phyloP scores from a whole-genome alignment of 2,329 filamentous ascomycete species.

The Aspergillus sp. region DNA sequence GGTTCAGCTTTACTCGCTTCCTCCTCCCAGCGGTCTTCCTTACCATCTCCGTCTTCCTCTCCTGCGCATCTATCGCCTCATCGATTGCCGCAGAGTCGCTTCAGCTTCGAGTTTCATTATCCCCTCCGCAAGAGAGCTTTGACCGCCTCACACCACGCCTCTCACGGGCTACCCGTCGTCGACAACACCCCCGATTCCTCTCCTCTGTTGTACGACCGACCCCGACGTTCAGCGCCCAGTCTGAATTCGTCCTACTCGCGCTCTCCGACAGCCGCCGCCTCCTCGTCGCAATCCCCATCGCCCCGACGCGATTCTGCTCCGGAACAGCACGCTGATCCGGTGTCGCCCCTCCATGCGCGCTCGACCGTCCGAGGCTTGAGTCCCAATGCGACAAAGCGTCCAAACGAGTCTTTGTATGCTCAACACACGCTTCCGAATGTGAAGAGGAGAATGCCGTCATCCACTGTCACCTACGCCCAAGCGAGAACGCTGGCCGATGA shows the following conservation, averaged over 20 bases:
- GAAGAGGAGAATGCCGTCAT: conserved; percentile 32
- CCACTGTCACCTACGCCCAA: conserved; percentile 30
- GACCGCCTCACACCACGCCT: conserved; percentile 16
- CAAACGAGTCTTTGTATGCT: conserved; percentile 22
- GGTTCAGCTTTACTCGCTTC: conserved; percentile 14
- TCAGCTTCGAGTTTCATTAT: conserved; percentile 23
- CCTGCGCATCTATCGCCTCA: conserved; percentile 37
- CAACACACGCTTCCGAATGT: conserved; percentile 26
- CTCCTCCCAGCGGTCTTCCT: background rate
- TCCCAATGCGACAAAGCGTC: conserved; percentile 31
- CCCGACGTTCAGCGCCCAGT: conserved; percentile 29
- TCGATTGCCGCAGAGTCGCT: conserved; percentile 21
- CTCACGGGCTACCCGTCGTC: conserved; percentile 12
- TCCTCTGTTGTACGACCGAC: conserved; percentile 39
- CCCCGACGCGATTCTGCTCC: conserved; percentile 5
- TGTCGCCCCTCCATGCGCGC: conserved; percentile 23
- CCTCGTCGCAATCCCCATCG: conserved; percentile 16
- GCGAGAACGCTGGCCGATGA: conserved; percentile 26
- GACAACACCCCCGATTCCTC: conserved; percentile 28
- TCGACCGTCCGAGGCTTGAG: conserved; percentile 23
- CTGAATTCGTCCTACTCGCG: conserved; percentile 19
- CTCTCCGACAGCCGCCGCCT: conserved; percentile 20
- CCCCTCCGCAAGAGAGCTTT: conserved; percentile 21
- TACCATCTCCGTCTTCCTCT: conserved; percentile 23
- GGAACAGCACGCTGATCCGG: conserved; percentile 16